Evolutionary conservation across 208 protist species (phyloP), one percentile per base, ranked within the genome.

Genomic region (Trypanosoma cruzi): DNA sequence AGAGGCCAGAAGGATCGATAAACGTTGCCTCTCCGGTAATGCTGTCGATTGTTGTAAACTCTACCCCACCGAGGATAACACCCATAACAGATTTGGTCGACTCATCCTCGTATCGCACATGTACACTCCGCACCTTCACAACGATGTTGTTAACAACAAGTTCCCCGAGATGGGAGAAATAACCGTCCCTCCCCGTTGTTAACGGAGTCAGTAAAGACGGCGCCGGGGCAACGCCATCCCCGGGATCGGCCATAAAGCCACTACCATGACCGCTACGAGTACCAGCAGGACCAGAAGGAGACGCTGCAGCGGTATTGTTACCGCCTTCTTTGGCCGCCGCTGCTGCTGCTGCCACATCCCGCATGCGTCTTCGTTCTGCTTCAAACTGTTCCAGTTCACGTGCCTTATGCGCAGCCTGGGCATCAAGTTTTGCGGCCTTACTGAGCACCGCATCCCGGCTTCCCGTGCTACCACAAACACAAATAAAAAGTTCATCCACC

Each of bases 71-170:
- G 18, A 97, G 77, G 48, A 93, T 80, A 40, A 84, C 85, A 29
- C 91, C 91, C 13, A 92, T 62, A 26, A 90, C 80, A 29, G 84
- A 82, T 36, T 79, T 75, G n/a, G 73, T 71, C 16, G 66, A 49
- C 50, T 72, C 71, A 61, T 93, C 88, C 73, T 97, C 92, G 71
- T 94, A 95, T 34, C 92, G 92, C 46, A 95, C 67, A 81, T 97
- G 92, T 18, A 95, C 84, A 65, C 79, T 88, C 28, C 78, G 72
- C 31, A 93, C 75, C 63, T 91, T 91, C 29, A 97, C 77, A 28
- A 97, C 88, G 10, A 97, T 84, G 65, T 97, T 97, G 68, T 97
- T 93, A 36, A 95, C 67, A 13, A 97, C 77, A 22, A 92, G 67
- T 78, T 97, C 92, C n/a, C 79, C 82, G 6, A 97, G 72, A 0